Evolutionary conservation across 2,329 filamentous ascomycete genomes (phyloP).

Genomic region (Meredithiella fracta): DNA sequence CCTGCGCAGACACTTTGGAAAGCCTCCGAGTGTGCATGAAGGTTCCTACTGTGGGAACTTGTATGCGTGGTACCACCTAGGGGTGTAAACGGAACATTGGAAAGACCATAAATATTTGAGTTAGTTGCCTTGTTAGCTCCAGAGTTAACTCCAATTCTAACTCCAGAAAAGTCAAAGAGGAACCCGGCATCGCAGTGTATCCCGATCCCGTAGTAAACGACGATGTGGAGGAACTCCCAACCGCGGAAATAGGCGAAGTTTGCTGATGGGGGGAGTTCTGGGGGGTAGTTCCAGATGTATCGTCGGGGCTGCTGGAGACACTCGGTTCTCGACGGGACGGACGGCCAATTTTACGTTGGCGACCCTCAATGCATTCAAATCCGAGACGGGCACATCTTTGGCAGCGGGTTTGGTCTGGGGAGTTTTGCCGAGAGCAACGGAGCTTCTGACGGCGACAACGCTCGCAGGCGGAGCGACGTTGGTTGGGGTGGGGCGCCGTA

Average conservation of each 20-base stretch:
- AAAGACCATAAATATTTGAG: neutral
- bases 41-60: neutral
- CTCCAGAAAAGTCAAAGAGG: too few relatives aligned
- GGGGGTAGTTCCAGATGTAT: neutral
- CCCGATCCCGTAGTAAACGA: too few relatives aligned
- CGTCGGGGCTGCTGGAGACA: neutral
- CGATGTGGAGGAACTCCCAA: neutral
- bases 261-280: neutral
- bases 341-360: constrained; percentile 21
- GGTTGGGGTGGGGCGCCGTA: constrained; percentile 19
- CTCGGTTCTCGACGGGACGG: constrained; percentile 17
- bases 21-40: constrained; percentile 1
- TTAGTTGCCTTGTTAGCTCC: too few relatives aligned
- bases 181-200: too few relatives aligned
- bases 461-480: constrained; percentile 22
- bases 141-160: too few relatives aligned
- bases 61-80: neutral
- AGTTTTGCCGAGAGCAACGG: constrained; percentile 19
- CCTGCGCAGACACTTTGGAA: neutral
- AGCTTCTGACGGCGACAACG: constrained; percentile 22
- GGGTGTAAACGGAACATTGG: neutral
- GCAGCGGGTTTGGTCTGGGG: constrained; percentile 17
- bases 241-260: neutral
- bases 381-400: constrained; percentile 20
- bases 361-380: constrained; percentile 19